phyloP scores from a whole-genome alignment of 352 stramenopile species.

The Poterioochromonas sp. region DNA sequence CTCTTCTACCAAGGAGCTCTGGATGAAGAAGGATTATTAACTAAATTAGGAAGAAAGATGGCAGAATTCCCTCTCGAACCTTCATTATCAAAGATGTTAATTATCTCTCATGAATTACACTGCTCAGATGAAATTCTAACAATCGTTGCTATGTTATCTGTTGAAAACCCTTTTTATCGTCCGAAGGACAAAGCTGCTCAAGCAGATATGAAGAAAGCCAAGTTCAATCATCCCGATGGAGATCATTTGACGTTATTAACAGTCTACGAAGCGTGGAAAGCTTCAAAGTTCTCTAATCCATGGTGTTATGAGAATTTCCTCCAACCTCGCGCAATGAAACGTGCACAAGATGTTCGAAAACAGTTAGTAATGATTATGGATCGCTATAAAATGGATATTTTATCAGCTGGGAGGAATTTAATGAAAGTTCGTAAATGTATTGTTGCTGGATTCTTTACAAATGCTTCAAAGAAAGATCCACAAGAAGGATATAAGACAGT shows the following conservation, averaged over 20 bases:
- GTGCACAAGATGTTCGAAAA: slow-evolving; percentile 95
- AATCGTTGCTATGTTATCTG: slow-evolving; percentile 95
- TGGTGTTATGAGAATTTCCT: slow-evolving; percentile 99
- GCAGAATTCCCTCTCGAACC: slow-evolving; percentile 98
- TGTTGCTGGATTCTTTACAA: slow-evolving; percentile 95
- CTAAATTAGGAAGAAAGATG: slow-evolving; percentile 92
- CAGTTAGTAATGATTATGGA: slow-evolving; percentile 98
- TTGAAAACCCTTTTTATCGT: slow-evolving; percentile 86
- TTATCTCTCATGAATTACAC: slow-evolving; percentile 92
- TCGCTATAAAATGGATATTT: slow-evolving; percentile 94
- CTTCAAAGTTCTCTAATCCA: slow-evolving; percentile 90
- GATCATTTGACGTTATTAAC: slow-evolving; percentile 95
- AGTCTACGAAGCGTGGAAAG: slow-evolving; percentile 97
- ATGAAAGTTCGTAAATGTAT: slow-evolving; percentile 96
- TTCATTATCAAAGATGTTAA: slow-evolving; percentile 95
- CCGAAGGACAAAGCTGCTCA: slow-evolving; percentile 48
- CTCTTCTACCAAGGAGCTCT: slow-evolving; percentile 92
- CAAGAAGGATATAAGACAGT: slow-evolving; percentile 97
- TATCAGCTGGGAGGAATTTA: slow-evolving; percentile 83
- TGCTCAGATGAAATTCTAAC: slow-evolving; percentile 97
- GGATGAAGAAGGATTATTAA: slow-evolving; percentile 89
- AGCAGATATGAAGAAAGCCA: slow-evolving; percentile 98
- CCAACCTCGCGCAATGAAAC: slow-evolving; percentile 86
- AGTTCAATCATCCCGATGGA: slow-evolving; percentile 95
- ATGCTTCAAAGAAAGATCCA: slow-evolving; percentile 97